Percentiles rank a stretch among this genome's conserved stretches.
Evolutionary conservation across 225 moss, liverwort and hornwort genomes (phyloP).

Genomic region (Straminergon stramineum): DNA sequence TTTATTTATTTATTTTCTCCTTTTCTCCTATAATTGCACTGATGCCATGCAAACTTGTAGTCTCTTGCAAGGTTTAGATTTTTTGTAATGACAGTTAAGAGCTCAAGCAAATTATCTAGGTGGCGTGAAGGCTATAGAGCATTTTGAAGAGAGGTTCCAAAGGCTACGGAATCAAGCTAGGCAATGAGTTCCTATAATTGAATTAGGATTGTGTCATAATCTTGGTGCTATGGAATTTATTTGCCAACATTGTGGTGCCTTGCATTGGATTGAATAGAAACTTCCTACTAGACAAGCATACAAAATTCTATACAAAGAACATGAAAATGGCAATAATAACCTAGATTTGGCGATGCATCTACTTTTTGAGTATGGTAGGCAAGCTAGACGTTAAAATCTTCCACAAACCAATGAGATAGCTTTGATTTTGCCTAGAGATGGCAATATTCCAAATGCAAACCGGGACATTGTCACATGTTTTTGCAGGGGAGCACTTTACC

Average conservation of each 20-base stretch:
- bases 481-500: fast-evolving
- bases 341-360: neutral
- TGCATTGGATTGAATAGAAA: too few relatives aligned
- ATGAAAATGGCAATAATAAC: neutral
- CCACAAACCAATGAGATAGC: neutral
- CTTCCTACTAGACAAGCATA: neutral
- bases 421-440: neutral
- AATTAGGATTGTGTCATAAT: neutral
- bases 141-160: neutral
- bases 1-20: too few relatives aligned
- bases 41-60: too few relatives aligned
- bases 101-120: neutral
- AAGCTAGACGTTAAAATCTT: neutral
- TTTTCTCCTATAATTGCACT: too few relatives aligned
- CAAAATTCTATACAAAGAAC: neutral
- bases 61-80: too few relatives aligned
- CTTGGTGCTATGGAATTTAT: neutral
- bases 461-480: neutral
- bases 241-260: too few relatives aligned
- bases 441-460: neutral
- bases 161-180: neutral
- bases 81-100: too few relatives aligned
- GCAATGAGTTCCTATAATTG: neutral
- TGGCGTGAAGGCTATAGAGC: fast-evolving
- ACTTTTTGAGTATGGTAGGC: neutral